These are phyloP conservation scores for Blechomonas ayalai DNA, from an alignment of 208 protist species.

Conservation along the genomic window DNA sequence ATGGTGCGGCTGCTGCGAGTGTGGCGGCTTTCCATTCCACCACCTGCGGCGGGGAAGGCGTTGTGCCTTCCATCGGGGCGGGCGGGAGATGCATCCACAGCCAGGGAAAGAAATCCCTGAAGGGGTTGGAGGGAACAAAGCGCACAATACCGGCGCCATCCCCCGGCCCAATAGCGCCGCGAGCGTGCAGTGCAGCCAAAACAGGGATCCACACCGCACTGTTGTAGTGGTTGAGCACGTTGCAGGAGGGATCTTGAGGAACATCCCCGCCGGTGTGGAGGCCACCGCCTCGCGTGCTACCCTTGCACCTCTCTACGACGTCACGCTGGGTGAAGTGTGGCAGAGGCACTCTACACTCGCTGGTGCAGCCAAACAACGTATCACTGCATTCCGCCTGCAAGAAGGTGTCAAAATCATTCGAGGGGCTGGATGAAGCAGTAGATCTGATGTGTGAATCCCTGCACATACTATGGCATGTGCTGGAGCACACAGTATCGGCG, in stretches of 20 bases:
- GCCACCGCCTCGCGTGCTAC: background rate
- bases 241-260: constrained; percentile 1
- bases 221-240: constrained; percentile 28
- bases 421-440: no score
- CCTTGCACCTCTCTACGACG: background rate
- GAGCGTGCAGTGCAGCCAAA: constrained; percentile 26
- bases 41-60: background rate
- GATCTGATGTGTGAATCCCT: no score
- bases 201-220: constrained; percentile 28
- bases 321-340: no score
- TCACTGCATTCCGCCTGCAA: no score
- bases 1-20: no score
- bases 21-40: no score
- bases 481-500: no score
- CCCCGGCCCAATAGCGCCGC: constrained; percentile 23
- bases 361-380: no score
- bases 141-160: constrained; percentile 25
- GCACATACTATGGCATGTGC: no score
- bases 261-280: constrained; percentile 12
- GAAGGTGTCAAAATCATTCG: no score
- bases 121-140: constrained; percentile 34
- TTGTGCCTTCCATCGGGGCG: background rate
- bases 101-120: constrained; percentile 35
- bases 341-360: no score
- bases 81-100: constrained; percentile 20